Conservation (phyloP, 2,329 filamentous ascomycete genomes). For the Paraphaeosphaeria sporulosa region DNA sequence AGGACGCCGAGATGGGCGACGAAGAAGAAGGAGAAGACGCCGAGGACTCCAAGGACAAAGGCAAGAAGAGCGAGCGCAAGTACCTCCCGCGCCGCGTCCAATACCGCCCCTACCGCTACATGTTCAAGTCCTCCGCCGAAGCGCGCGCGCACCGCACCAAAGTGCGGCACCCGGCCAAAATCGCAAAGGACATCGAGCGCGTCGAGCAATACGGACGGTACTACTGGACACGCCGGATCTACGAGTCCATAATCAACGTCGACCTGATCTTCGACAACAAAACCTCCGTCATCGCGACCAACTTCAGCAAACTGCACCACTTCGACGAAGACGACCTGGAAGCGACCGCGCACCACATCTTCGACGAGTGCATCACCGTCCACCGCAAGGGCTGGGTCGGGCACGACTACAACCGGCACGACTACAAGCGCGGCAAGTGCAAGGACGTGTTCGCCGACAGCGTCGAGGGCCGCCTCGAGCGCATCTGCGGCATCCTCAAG, state of each 20-base stretch:
- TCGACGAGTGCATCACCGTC: constrained; percentile 33
- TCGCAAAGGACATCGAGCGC: constrained; percentile 26
- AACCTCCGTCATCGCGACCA: constrained; percentile 24
- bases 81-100: background rate
- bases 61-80: background rate
- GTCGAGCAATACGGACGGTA: constrained; percentile 34
- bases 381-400: constrained; percentile 36
- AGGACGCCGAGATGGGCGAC: background rate
- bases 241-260: constrained; percentile 38
- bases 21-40: background rate
- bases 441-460: constrained; percentile 24
- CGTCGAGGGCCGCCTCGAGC: constrained; percentile 29
- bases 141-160: constrained; percentile 30
- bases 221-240: constrained; percentile 43
- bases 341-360: constrained; percentile 39
- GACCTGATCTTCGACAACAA: constrained; percentile 26
- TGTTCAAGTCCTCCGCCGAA: constrained; percentile 28
- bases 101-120: constrained; percentile 24
- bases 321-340: constrained; percentile 30
- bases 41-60: background rate
- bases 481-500: constrained; percentile 30
- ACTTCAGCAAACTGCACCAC: constrained; percentile 22
- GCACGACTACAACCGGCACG: constrained; percentile 32
- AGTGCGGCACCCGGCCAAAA: constrained; percentile 21
- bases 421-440: constrained; percentile 32